Base-by-base conservation (phyloP, 331 rosid genomes). In the Malus hybrid region DNA sequence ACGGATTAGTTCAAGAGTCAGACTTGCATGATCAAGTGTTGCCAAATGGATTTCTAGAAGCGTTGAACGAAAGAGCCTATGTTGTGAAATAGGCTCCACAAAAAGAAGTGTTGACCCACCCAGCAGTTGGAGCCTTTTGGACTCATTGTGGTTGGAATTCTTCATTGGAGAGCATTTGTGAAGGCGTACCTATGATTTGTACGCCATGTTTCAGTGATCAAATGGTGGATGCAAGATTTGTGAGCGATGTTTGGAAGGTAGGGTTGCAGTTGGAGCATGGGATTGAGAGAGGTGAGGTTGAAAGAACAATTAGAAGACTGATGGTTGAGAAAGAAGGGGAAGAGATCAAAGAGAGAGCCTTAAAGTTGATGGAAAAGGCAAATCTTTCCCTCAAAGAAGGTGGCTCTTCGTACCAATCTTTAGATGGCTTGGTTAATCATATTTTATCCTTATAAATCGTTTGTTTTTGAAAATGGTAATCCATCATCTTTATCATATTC, bases 71-170 rank as follows among this genome's bases (percentile, higher is more conserved):
- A 0, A 76, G 74, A 18, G 86, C 87, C 0, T 52, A 67, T 28
- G 64, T 88, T 9, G 93, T 86, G 39, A 83, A 88, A 72, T 88
- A 86, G 90, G 87, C 90, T 4, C 86, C 90, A 0, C 86, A 34
- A 84, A 13, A 32, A 57, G 56, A 79, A 71, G 83, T 84, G n/a
- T 50, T 88, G 56, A 66, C 82, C 0, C 85, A 88, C 55, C 16
- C 31, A 2, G 75, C 87, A 1, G 22, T 64, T 0, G 89, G 88
- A 11, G 83, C 74, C 13, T 86, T 86, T 80, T 88, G 85, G 88
- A 86, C 78, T 28, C 88, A 84, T 5, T 72, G 54, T 48, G 88
- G 88, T 16, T 88, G 91, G 91, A 87, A 87, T 68, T 87, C 88
- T 2, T 54, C 67, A 34, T 4, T 71, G 73, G 81, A 78, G 44